phyloP scores from a whole-genome alignment of 805 yeast species.

The Saccharomycopsis malanga region DNA sequence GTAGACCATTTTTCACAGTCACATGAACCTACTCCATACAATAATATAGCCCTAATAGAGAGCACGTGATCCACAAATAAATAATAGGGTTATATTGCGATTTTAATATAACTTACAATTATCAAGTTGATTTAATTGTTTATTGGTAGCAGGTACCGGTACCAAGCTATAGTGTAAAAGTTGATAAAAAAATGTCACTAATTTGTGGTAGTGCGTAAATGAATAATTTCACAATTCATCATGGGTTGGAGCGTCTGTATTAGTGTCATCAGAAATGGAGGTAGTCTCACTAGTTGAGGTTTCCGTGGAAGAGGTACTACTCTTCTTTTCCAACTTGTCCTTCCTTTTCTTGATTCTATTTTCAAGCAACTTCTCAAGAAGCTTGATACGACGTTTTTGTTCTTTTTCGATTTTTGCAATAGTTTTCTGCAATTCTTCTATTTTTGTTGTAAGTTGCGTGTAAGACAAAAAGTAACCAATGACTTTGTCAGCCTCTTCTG shows the following conservation, averaged over 20 bases:
- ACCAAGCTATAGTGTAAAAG: too few species aligned
- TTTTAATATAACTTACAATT: too few species aligned
- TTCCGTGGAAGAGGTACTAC: background rate
- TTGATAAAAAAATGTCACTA: too few species aligned
- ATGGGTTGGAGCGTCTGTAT: background rate
- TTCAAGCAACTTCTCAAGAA: conserved; percentile 17
- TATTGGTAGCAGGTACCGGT: too few species aligned
- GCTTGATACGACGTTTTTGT: conserved; percentile 16
- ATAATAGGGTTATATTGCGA: too few species aligned
- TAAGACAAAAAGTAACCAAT: conserved; percentile 7
- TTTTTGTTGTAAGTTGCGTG: conserved; percentile 1
- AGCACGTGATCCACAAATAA: too few species aligned
- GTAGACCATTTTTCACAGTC: too few species aligned
- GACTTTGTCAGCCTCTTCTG: conserved; percentile 13
- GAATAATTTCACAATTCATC: conserved; percentile 10
- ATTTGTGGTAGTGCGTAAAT: too few species aligned
- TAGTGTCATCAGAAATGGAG: too few species aligned
- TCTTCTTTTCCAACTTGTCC: conserved; percentile 9
- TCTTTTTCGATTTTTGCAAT: conserved; percentile 15
- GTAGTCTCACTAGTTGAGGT: background rate
- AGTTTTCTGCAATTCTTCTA: conserved; percentile 10
- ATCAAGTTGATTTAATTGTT: too few species aligned
- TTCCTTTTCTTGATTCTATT: conserved; percentile 19
- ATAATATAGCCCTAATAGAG: too few species aligned
- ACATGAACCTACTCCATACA: too few species aligned